These are phyloP conservation scores for Austroboletus eburneus DNA, from an alignment of 768 basidiomycete species.

Conservation along the genomic window DNA sequence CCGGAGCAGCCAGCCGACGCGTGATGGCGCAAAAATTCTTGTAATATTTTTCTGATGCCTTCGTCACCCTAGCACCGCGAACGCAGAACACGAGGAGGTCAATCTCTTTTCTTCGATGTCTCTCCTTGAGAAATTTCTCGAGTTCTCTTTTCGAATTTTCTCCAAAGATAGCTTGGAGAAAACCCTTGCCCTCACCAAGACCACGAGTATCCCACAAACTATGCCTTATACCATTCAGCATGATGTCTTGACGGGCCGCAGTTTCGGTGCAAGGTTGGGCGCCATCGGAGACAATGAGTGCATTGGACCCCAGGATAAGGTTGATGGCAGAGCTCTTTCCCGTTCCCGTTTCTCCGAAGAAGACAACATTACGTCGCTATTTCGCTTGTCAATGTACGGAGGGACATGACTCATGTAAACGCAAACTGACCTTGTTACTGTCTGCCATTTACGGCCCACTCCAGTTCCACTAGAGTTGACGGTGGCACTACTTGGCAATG, in stretches of 20 bases:
- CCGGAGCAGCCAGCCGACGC: slow-evolving; percentile 35
- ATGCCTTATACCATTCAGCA: slow-evolving; percentile 1
- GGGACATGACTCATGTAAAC: not conserved
- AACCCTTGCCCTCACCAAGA: slow-evolving; percentile 27
- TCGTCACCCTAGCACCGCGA: slow-evolving; percentile 32
- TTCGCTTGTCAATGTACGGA: slow-evolving; percentile 1
- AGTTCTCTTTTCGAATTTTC: slow-evolving; percentile 14
- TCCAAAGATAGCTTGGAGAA: slow-evolving; percentile 3
- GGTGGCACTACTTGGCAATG: not conserved
- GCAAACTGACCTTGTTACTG: slow-evolving; percentile 10
- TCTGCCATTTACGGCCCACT: not conserved
- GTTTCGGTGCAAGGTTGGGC: slow-evolving; percentile 16
- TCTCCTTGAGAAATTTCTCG: slow-evolving; percentile 18
- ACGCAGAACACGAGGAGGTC: slow-evolving; percentile 39
- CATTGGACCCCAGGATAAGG: slow-evolving; percentile 12
- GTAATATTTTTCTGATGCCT: slow-evolving; percentile 30
- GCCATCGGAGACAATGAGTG: slow-evolving; percentile 7
- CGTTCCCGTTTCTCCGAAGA: slow-evolving; percentile 22
- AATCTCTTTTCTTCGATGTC: slow-evolving; percentile 25
- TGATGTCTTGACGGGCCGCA: slow-evolving; percentile 2
- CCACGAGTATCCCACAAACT: slow-evolving; percentile 37
- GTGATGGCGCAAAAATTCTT: slow-evolving; percentile 31
- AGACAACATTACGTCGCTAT: slow-evolving; percentile 13
- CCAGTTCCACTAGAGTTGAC: too few relatives aligned
- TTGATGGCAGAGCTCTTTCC: slow-evolving; percentile 29